A percentile compares a stretch with the other conserved stretches of the same genome.
These are phyloP conservation scores for Arabis alpina DNA, from an alignment of 345 rosid genomes.

Conservation along the genomic window DNA sequence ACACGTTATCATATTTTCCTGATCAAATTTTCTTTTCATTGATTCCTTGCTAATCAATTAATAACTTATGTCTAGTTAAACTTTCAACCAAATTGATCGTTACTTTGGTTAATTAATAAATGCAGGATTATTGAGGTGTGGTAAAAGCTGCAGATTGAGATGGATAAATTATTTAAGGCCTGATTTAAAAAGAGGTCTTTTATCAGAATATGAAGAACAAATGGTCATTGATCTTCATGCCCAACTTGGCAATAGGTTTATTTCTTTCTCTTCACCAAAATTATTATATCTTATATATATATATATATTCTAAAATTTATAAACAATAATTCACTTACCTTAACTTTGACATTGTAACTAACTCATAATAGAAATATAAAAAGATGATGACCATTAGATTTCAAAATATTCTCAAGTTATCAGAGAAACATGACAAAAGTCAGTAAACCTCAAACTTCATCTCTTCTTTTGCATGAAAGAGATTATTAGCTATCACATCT, in stretches of 20 bases:
- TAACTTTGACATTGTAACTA: slow-evolving; percentile 34
- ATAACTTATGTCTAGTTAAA: background rate
- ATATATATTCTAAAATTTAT: background rate
- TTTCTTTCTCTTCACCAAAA: background rate
- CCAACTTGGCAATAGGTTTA: slow-evolving; percentile 92
- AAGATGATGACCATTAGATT: slow-evolving; percentile 1
- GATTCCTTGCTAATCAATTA: slow-evolving; percentile 1
- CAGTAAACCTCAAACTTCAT: slow-evolving; percentile 4
- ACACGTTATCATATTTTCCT: slow-evolving; percentile 18
- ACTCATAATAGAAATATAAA: slow-evolving; percentile 5
- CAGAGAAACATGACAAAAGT: background rate
- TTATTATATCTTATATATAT: background rate
- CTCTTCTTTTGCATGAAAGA: slow-evolving; percentile 2
- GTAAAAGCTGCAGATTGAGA: slow-evolving; percentile 94
- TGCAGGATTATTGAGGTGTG: slow-evolving; percentile 90
- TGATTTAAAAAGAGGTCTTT: slow-evolving; percentile 91
- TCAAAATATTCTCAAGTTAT: slow-evolving; percentile 12
- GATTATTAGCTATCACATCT: background rate
- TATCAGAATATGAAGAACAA: slow-evolving; percentile 84
- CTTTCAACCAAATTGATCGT: background rate
- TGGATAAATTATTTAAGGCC: slow-evolving; percentile 96
- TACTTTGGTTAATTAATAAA: slow-evolving; percentile 6
- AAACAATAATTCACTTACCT: background rate
- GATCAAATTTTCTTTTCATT: background rate
- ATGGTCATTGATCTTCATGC: slow-evolving; percentile 92